Evolutionary conservation across 192 early-diverging fungal genomes (phyloP).

Genomic region (Umbelopsis ramanniana): DNA sequence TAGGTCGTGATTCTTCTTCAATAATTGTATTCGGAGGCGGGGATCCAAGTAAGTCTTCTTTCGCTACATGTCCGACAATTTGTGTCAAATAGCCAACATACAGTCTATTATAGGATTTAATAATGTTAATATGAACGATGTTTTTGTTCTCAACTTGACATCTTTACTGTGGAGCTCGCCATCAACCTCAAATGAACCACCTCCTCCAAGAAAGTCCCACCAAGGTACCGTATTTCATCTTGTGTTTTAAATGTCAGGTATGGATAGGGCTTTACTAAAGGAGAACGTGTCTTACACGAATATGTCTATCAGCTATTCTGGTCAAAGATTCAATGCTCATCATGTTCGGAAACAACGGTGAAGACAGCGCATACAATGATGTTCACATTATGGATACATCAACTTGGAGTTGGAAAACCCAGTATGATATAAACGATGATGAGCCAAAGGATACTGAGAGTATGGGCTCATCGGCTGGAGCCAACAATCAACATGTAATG

Average conservation of each 20-base stretch:
- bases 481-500: background rate
- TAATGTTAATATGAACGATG: constrained; percentile 29
- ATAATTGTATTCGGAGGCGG: constrained; percentile 39
- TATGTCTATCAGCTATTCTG: constrained; percentile 21
- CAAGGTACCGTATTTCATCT: constrained; percentile 22
- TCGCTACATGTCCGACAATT: too few species aligned
- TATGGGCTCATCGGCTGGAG: constrained; percentile 13
- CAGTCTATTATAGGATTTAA: background rate
- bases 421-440: constrained; percentile 12
- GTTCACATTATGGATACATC: constrained; percentile 28
- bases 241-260: background rate
- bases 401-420: constrained; percentile 30
- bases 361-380: constrained; percentile 23
- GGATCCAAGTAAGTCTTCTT: background rate
- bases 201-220: constrained; percentile 36
- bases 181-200: constrained; percentile 28
- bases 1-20: constrained; percentile 27
- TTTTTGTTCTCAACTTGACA: constrained; percentile 30
- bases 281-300: background rate
- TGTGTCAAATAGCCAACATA: background rate
- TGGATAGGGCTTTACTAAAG: background rate
- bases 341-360: constrained; percentile 26
- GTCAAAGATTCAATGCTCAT: constrained; percentile 34
- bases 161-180: constrained; percentile 34
- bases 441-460: constrained; percentile 21